Evolutionary conservation across 140 eudicot species (phyloP).

Genomic region (Ambrosia hybrid): DNA sequence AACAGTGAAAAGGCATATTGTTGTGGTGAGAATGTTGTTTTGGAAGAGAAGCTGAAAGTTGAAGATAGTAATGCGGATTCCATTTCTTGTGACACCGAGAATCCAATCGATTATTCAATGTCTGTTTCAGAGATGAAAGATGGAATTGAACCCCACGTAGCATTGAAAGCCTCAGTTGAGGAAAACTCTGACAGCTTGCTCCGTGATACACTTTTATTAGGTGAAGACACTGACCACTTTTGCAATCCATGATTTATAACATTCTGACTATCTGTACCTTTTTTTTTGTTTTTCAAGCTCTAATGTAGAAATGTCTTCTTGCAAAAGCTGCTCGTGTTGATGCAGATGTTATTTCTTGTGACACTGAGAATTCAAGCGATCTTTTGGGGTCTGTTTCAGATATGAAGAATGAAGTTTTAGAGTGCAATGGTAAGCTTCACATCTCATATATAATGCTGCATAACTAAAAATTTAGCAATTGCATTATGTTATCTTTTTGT

Average conservation of each 20-base stretch:
- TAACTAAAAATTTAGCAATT: not conserved
- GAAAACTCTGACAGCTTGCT: not conserved
- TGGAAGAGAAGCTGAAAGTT: too few species aligned
- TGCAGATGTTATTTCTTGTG: constrained; percentile 1
- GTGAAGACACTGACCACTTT: not conserved
- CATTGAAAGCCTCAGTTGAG: not conserved
- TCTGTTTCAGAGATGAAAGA: constrained; percentile 11
- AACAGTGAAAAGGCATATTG: not conserved
- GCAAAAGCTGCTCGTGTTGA: not conserved
- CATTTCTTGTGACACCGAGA: not conserved
- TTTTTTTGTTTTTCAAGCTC: not conserved
- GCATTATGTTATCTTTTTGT: not conserved
- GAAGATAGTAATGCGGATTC: not conserved
- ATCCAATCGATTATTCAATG: not conserved
- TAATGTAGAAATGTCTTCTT: not conserved
- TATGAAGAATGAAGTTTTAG: constrained; percentile 1
- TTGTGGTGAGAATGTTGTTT: not conserved
- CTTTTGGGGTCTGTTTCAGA: not conserved
- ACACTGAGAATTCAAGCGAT: not conserved
- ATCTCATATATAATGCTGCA: not conserved
- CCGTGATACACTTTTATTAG: not conserved
- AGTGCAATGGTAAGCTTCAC: constrained; percentile 12
- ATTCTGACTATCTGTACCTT: not conserved
- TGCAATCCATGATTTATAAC: too few species aligned
- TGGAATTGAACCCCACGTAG: not conserved